Conservation (phyloP, 495 filamentous ascomycete species). For the Bryoglossum gracile region DNA sequence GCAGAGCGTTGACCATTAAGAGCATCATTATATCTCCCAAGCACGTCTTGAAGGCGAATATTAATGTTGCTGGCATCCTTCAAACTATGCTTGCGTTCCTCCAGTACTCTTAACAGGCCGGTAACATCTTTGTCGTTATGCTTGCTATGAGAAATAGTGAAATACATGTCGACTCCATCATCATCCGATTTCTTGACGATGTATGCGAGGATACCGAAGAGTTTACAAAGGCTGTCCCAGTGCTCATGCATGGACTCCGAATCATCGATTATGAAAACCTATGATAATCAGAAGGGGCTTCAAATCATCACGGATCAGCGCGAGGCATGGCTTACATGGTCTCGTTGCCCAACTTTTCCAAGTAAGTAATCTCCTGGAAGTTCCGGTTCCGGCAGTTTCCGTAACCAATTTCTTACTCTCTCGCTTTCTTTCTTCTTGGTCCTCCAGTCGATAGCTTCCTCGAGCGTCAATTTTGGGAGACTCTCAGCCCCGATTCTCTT, state of each 20-base stretch:
- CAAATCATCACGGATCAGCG: too few relatives aligned
- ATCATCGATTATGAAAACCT: constrained; percentile 38
- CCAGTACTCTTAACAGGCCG: neutral
- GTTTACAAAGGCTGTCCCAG: constrained; percentile 19
- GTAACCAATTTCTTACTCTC: too few relatives aligned
- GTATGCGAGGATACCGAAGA: constrained; percentile 27
- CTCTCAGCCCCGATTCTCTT: too few relatives aligned
- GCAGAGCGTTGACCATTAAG: too few relatives aligned
- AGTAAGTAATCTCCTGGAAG: too few relatives aligned
- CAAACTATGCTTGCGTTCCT: neutral
- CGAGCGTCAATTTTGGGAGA: too few relatives aligned
- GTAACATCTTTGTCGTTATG: neutral
- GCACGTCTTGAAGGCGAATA: neutral
- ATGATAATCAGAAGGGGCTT: too few relatives aligned
- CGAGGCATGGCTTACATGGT: constrained; percentile 19
- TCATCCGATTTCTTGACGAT: constrained; percentile 28
- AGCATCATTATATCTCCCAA: neutral
- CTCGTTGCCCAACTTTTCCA: too few relatives aligned
- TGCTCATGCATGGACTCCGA: constrained; percentile 29
- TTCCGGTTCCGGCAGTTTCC: too few relatives aligned
- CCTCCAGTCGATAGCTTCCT: too few relatives aligned
- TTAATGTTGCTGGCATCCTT: constrained; percentile 6
- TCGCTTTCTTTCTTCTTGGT: too few relatives aligned
- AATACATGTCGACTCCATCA: constrained; percentile 31
- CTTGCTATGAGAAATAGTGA: constrained; percentile 22